These are phyloP conservation scores for Endoconidiophora polonica DNA, from an alignment of 2,329 filamentous ascomycete genomes.

Conservation along the genomic window DNA sequence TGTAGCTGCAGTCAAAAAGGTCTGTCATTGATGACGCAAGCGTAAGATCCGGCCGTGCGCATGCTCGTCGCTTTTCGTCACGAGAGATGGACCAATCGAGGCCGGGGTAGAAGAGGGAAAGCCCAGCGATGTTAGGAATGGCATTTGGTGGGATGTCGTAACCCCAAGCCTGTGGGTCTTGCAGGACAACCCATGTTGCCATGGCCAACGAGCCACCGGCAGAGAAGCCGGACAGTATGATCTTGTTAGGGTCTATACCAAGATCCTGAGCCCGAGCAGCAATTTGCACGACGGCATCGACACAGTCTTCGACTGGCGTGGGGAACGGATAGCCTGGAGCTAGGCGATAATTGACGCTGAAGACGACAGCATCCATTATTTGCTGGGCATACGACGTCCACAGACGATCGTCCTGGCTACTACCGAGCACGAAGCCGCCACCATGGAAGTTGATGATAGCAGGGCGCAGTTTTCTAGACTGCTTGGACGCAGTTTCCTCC, in stretches of 20 bases:
- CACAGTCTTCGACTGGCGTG: conserved; percentile 46
- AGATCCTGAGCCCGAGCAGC: conserved; percentile 38
- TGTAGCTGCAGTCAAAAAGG: conserved; percentile 46
- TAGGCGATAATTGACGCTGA: conserved; percentile 52
- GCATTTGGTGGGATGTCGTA: conserved; percentile 21
- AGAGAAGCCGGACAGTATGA: conserved; percentile 48
- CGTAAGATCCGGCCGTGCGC: conserved; percentile 38
- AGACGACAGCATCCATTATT: conserved; percentile 37
- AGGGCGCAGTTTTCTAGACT: conserved; percentile 18
- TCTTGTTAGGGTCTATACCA: conserved; percentile 35
- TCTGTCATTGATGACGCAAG: conserved; percentile 40
- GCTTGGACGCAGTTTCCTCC: background rate
- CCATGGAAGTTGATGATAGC: conserved; percentile 51
- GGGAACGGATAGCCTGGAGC: conserved; percentile 49
- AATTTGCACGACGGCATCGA: conserved; percentile 47
- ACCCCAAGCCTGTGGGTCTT: conserved; percentile 25
- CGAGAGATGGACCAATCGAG: conserved; percentile 44
- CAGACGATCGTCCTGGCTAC: conserved; percentile 44
- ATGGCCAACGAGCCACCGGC: conserved; percentile 42
- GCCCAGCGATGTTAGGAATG: conserved; percentile 30
- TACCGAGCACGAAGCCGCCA: conserved; percentile 48
- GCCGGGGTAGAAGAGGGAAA: conserved; percentile 45
- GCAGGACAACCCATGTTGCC: conserved; percentile 29
- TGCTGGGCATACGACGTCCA: conserved; percentile 39
- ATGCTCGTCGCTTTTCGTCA: conserved; percentile 36